phyloP scores from a whole-genome alignment of 441 rosid genomes.

The Raphanus hybrid region DNA sequence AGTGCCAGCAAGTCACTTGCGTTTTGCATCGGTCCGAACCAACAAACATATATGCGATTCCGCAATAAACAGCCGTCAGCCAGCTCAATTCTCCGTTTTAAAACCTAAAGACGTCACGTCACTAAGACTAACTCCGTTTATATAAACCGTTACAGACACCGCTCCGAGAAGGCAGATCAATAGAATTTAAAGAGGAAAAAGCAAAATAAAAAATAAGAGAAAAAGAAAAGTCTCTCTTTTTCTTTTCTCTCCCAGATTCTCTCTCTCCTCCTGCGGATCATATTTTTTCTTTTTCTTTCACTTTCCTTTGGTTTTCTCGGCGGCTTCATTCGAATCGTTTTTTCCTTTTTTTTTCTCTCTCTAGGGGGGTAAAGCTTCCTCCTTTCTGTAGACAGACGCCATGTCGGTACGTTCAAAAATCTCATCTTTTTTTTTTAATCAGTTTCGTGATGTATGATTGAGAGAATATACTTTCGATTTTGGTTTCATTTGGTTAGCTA shows the following conservation, averaged over 20 bases:
- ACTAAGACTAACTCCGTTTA: constrained; percentile 32
- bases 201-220: not conserved
- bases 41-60: constrained; percentile 36
- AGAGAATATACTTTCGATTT: not conserved
- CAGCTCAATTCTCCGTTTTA: constrained; percentile 47
- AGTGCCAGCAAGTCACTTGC: constrained; percentile 55
- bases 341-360: too few species aligned
- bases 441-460: not conserved
- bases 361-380: constrained; percentile 22
- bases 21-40: constrained; percentile 45
- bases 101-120: constrained; percentile 36
- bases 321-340: constrained; percentile 30
- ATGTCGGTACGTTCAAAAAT: constrained; percentile 45
- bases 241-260: too few species aligned
- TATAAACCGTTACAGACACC: constrained; percentile 38
- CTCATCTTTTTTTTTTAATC: not conserved
- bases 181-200: constrained; percentile 26
- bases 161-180: not conserved
- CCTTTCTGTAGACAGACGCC: constrained; percentile 30
- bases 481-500: constrained; percentile 18
- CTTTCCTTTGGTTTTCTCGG: constrained; percentile 40
- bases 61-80: constrained; percentile 49
- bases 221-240: constrained; percentile 24
- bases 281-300: constrained; percentile 17
- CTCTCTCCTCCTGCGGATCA: constrained; percentile 35